phyloP scores from a whole-genome alignment of 495 filamentous ascomycete species.

The Aspergillus egyptiacus region DNA sequence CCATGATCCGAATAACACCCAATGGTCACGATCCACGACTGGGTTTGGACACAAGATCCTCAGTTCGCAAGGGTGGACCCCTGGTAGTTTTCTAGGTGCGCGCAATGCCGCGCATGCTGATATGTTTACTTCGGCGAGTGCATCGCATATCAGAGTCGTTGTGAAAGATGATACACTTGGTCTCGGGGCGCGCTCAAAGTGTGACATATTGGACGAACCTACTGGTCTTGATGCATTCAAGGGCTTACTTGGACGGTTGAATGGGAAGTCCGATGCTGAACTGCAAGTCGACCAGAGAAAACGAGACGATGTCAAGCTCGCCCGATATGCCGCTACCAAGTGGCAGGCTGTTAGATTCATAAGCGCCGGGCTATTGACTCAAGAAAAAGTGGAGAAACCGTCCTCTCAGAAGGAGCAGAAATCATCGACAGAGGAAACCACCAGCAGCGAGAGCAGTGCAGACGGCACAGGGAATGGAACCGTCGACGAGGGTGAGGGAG shows the following conservation, averaged over 20 bases:
- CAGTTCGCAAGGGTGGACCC: slow-evolving; percentile 81
- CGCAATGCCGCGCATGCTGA: slow-evolving; percentile 65
- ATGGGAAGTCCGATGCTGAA: slow-evolving; percentile 70
- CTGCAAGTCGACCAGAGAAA: slow-evolving; percentile 58
- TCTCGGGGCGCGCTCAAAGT: slow-evolving; percentile 68
- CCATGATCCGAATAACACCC: slow-evolving; percentile 87
- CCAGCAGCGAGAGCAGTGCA: not conserved
- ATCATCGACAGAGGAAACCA: not conserved
- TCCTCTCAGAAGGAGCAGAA: slow-evolving; percentile 19
- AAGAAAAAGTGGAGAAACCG: slow-evolving; percentile 49
- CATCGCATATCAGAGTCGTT: slow-evolving; percentile 69
- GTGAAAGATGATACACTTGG: slow-evolving; percentile 88
- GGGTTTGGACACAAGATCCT: slow-evolving; percentile 85
- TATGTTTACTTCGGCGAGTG: slow-evolving; percentile 67
- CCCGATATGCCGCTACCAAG: slow-evolving; percentile 60
- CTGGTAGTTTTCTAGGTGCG: slow-evolving; percentile 72
- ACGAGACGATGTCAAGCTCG: slow-evolving; percentile 57
- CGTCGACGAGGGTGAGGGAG: not conserved
- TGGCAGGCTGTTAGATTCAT: slow-evolving; percentile 76
- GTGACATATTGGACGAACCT: slow-evolving; percentile 54
- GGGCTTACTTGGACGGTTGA: slow-evolving; percentile 76
- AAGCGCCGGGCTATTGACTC: slow-evolving; percentile 68
- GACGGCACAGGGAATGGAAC: not conserved
- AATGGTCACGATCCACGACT: slow-evolving; percentile 75
- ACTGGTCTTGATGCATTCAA: slow-evolving; percentile 81